A percentile compares a stretch with the other conserved stretches of the same genome.
Conservation (phyloP, 106 monocot species). For the Gastrodia elata region DNA sequence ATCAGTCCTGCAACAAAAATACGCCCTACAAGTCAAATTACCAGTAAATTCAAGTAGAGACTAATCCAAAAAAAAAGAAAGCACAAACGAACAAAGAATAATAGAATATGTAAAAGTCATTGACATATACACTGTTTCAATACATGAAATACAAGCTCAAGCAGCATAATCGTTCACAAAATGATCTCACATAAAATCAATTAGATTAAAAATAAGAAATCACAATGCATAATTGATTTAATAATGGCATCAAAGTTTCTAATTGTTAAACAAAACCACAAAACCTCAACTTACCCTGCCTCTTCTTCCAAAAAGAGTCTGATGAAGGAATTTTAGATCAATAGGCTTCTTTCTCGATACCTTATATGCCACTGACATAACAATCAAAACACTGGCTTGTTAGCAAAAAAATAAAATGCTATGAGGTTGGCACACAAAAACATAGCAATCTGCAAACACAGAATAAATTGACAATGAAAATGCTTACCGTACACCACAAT, state of each 20-base stretch:
- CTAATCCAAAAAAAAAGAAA: neutral
- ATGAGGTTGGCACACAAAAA: neutral
- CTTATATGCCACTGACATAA: constrained; percentile 75
- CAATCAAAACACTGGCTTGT: constrained; percentile 5
- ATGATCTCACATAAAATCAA: neutral
- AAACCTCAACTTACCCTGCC: constrained; percentile 57
- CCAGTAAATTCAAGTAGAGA: neutral
- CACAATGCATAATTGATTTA: neutral
- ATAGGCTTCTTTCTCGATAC: constrained; percentile 68
- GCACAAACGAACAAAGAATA: neutral
- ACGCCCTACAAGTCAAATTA: neutral
- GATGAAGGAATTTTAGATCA: constrained; percentile 76
- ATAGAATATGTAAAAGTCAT: neutral
- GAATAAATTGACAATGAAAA: constrained; percentile 1
- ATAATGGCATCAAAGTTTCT: neutral
- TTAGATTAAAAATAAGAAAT: neutral
- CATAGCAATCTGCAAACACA: neutral
- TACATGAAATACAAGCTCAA: neutral
- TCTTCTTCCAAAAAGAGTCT: constrained; percentile 82
- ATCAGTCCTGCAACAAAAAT: neutral
- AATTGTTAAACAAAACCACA: neutral
- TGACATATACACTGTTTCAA: neutral
- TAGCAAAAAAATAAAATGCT: neutral
- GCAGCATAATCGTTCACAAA: neutral
- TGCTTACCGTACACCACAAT: neutral